Percentiles rank a stretch among this genome's conserved stretches.
Conservation (phyloP, 768 basidiomycete species). For the Psilocybe subaeruginosa region DNA sequence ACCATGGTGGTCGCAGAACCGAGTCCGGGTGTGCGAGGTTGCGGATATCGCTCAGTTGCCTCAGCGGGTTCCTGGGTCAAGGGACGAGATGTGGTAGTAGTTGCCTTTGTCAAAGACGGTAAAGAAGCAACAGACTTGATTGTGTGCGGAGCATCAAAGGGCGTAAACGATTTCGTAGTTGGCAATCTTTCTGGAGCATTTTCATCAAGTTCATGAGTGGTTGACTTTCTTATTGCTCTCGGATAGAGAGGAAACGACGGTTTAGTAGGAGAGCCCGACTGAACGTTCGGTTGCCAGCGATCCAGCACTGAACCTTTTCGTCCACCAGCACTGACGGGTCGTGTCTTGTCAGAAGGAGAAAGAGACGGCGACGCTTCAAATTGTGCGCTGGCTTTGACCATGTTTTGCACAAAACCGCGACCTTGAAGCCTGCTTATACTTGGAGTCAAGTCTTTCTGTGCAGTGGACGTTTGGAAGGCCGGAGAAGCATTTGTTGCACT, state of each 20-base stretch:
- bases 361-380: conserved; percentile 45
- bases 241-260: conserved; percentile 36
- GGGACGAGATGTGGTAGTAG: conserved; percentile 18
- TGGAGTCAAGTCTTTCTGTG: conserved; percentile 75
- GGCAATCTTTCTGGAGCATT: neutral
- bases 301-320: conserved; percentile 65
- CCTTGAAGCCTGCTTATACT: conserved; percentile 84
- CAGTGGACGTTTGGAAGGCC: conserved; percentile 58
- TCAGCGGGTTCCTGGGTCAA: conserved; percentile 18
- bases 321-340: conserved; percentile 28
- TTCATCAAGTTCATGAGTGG: conserved; percentile 11
- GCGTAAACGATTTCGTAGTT: neutral
- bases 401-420: conserved; percentile 83
- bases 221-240: conserved; percentile 30
- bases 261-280: conserved; percentile 44
- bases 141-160: conserved; percentile 14
- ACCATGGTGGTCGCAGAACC: conserved; percentile 82
- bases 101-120: conserved; percentile 37
- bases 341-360: conserved; percentile 34
- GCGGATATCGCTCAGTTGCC: conserved; percentile 27
- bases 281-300: conserved; percentile 60
- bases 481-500: conserved; percentile 50
- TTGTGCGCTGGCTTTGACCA: conserved; percentile 71
- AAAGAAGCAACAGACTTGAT: conserved; percentile 40
- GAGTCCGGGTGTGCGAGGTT: conserved; percentile 42